Conservation (phyloP, 176 grass and related monocot genomes). For the Raddia distichophylla region DNA sequence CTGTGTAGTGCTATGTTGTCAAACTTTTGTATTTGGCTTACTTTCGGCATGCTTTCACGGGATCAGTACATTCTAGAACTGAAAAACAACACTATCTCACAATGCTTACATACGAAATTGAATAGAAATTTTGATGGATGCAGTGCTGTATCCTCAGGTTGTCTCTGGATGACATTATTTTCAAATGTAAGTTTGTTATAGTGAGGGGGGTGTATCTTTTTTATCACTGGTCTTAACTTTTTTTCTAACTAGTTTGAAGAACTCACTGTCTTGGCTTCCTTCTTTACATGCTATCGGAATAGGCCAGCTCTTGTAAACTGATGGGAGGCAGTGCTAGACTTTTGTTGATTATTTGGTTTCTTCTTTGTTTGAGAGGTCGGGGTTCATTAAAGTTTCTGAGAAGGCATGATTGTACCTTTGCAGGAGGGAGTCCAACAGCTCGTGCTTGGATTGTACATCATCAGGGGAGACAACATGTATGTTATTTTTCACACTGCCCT, state of each 20-base stretch:
- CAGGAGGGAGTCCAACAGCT: constrained; percentile 92
- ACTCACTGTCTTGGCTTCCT: too few species aligned
- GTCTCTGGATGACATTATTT: neutral
- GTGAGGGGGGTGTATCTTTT: neutral
- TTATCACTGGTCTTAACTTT: neutral
- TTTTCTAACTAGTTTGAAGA: too few species aligned
- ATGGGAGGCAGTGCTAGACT: neutral
- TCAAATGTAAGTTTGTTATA: neutral
- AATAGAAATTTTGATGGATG: neutral
- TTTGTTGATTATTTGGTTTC: neutral
- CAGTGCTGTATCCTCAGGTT: neutral
- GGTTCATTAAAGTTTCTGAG: constrained; percentile 1
- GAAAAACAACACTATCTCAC: neutral
- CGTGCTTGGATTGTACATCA: constrained; percentile 88
- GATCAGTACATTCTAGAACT: neutral
- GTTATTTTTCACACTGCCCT: constrained; percentile 13
- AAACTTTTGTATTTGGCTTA: neutral
- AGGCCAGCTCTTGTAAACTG: neutral
- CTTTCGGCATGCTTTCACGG: neutral
- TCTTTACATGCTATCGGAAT: neutral
- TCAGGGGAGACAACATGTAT: constrained; percentile 95
- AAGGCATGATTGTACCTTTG: constrained; percentile 31
- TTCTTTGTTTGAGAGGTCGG: neutral
- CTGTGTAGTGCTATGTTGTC: neutral
- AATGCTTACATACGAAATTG: neutral